Percentiles rank a stretch among this genome's conserved stretches.
Conservation (phyloP, 441 rosid species). For the Pelargonium australe region DNA sequence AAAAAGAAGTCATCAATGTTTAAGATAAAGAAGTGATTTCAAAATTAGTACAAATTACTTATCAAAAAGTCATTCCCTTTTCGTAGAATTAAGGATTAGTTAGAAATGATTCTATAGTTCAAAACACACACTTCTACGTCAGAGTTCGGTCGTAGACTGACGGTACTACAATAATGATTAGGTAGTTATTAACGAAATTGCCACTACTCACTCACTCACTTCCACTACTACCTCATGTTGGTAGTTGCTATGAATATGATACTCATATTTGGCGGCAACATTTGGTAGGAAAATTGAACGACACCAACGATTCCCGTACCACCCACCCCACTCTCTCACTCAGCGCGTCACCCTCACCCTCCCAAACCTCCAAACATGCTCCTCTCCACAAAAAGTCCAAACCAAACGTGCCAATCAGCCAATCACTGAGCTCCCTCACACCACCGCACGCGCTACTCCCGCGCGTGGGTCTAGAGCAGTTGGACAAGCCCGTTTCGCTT, state of each 20-base stretch:
- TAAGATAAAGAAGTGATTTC: too few relatives aligned
- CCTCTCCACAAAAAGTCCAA: neutral
- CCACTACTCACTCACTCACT: too few relatives aligned
- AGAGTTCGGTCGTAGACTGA: too few relatives aligned
- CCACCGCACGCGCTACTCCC: neutral
- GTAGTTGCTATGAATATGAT: neutral
- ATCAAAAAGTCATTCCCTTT: too few relatives aligned
- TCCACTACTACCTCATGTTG: too few relatives aligned
- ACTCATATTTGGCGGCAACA: conserved; percentile 6
- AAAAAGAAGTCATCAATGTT: too few relatives aligned
- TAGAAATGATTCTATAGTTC: too few relatives aligned
- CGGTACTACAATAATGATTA: too few relatives aligned
- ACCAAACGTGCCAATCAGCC: neutral
- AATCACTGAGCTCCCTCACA: neutral
- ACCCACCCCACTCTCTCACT: neutral
- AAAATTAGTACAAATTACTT: too few relatives aligned
- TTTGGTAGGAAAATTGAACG: conserved; percentile 2
- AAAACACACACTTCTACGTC: too few relatives aligned
- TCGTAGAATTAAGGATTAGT: too few relatives aligned
- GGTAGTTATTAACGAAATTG: too few relatives aligned
- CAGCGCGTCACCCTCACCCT: neutral
- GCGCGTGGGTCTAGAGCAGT: conserved; percentile 4
- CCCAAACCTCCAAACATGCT: neutral
- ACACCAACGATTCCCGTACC: conserved; percentile 1
- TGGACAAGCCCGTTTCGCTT: conserved; percentile 3